These are phyloP conservation scores for Eucalyptus tenuipes DNA, from an alignment of 345 rosid genomes.

Conservation along the genomic window DNA sequence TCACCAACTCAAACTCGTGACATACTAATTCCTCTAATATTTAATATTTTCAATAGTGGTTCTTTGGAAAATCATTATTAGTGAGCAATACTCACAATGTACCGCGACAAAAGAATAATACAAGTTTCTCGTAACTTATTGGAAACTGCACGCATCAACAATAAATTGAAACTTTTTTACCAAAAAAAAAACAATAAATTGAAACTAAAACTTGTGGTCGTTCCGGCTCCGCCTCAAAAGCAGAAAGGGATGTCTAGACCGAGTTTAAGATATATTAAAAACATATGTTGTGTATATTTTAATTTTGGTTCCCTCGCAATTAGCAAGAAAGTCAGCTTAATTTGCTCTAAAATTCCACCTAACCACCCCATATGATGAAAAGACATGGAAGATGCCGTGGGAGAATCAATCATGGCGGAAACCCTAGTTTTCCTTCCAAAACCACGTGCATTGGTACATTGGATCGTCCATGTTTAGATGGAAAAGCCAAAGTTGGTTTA, in stretches of 20 bases:
- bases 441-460: background rate
- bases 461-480: background rate
- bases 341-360: background rate
- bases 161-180: background rate
- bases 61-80: background rate
- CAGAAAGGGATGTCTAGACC: background rate
- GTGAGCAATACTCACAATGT: background rate
- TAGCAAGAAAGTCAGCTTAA: background rate
- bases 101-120: background rate
- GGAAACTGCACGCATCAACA: background rate
- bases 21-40: background rate
- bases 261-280: background rate
- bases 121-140: background rate
- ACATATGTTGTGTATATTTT: background rate
- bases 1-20: background rate
- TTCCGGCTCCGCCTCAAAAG: background rate
- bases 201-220: background rate
- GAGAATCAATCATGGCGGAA: background rate
- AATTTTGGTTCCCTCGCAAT: background rate
- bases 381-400: background rate
- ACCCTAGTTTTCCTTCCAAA: background rate
- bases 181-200: background rate
- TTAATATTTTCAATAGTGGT: background rate
- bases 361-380: background rate
- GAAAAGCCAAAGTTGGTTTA: background rate